Percentiles rank a stretch among this genome's conserved stretches.
These are phyloP conservation scores for Baeospora myosura DNA, from an alignment of 1,284 basidiomycete species.

Conservation along the genomic window DNA sequence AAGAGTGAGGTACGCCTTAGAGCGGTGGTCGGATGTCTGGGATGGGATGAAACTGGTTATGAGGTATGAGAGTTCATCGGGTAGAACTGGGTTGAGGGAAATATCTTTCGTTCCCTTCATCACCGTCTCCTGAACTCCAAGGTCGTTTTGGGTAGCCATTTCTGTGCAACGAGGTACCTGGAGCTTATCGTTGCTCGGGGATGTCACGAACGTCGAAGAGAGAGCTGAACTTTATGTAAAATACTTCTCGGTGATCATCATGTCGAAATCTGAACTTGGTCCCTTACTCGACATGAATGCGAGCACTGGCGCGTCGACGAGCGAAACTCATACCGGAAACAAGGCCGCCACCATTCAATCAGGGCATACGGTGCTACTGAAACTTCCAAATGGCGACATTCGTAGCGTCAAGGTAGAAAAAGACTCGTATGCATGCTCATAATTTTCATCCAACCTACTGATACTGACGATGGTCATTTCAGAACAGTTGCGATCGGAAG, in stretches of 20 bases:
- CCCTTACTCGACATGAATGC: not conserved
- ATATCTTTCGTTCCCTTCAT: not conserved
- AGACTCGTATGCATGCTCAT: slow-evolving; percentile 45
- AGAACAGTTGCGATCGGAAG: slow-evolving; percentile 66
- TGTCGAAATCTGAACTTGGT: not conserved
- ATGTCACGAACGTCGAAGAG: no score
- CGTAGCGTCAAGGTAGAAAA: slow-evolving; percentile 59
- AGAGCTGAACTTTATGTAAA: no score
- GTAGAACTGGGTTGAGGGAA: slow-evolving; percentile 22
- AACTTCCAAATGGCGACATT: slow-evolving; percentile 63
- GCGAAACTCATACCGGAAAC: not conserved
- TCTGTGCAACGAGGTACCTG: no score
- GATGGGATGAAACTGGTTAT: slow-evolving; percentile 49
- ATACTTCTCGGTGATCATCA: no score
- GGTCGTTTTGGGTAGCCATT: not conserved
- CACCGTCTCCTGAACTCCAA: not conserved
- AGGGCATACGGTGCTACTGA: slow-evolving; percentile 60
- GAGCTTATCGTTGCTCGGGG: no score
- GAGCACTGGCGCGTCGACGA: slow-evolving; percentile 3
- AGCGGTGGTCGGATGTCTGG: slow-evolving; percentile 35
- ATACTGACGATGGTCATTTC: slow-evolving; percentile 13
- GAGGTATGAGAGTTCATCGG: slow-evolving; percentile 50
- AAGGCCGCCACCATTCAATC: slow-evolving; percentile 32
- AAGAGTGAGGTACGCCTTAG: slow-evolving; percentile 61
- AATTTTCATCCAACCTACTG: slow-evolving; percentile 7